phyloP scores from a whole-genome alignment of 495 filamentous ascomycete genomes.

The Lepidopterella palustris region DNA sequence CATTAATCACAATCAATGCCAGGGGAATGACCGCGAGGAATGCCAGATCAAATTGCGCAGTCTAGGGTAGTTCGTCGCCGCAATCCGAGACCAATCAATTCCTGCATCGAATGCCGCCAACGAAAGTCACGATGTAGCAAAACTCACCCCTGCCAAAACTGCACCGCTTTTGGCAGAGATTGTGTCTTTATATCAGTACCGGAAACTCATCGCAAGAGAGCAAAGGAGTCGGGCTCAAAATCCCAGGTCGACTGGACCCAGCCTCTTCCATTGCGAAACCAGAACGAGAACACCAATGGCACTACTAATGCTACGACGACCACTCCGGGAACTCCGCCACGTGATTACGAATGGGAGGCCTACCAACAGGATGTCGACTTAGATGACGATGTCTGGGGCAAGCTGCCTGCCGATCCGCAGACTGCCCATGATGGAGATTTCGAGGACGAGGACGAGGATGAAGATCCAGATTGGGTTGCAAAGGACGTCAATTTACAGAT shows the following conservation, averaged over 20 bases:
- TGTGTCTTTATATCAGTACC: constrained; percentile 28
- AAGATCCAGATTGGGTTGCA: constrained; percentile 24
- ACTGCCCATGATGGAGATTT: constrained; percentile 25
- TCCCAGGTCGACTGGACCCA: constrained; percentile 24
- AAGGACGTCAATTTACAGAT: constrained; percentile 26
- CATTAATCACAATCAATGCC: neutral
- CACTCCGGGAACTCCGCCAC: constrained; percentile 26
- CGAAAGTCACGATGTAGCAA: constrained; percentile 26
- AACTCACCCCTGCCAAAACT: constrained; percentile 29
- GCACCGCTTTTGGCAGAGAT: constrained; percentile 27
- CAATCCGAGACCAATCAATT: constrained; percentile 29
- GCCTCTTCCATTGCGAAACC: constrained; percentile 18
- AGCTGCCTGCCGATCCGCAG: constrained; percentile 23
- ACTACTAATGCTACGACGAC: constrained; percentile 15
- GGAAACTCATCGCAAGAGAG: constrained; percentile 21
- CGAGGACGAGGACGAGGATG: constrained; percentile 27
- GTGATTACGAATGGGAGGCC: constrained; percentile 29
- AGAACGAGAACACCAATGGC: constrained; percentile 3
- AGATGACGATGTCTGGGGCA: constrained; percentile 28
- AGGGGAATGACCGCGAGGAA: constrained; percentile 13
- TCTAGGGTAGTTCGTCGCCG: constrained; percentile 25
- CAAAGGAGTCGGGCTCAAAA: constrained; percentile 14
- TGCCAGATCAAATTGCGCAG: constrained; percentile 26
- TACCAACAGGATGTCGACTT: constrained; percentile 28
- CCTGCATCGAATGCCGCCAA: constrained; percentile 25